Conservation (phyloP, 2,329 filamentous ascomycete species). For the Neoscytalidium dimidiatum region DNA sequence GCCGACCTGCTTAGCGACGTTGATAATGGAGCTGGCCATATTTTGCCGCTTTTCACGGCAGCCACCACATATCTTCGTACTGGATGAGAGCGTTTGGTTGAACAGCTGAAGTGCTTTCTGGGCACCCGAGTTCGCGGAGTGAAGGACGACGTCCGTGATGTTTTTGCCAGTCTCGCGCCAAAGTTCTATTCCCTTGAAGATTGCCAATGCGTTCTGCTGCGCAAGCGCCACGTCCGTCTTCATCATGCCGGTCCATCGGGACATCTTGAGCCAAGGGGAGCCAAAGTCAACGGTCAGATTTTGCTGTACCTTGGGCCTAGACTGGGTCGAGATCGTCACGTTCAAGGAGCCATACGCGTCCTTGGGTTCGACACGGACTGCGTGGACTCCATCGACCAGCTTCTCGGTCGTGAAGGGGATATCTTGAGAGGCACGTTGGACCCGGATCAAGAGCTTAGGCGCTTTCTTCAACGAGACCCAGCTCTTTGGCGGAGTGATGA, state of each 20-base stretch:
- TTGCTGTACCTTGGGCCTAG: constrained; percentile 32
- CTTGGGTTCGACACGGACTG: constrained; percentile 51
- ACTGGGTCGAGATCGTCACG: constrained; percentile 45
- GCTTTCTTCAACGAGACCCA: constrained; percentile 46
- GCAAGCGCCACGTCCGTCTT: constrained; percentile 25
- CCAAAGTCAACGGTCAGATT: constrained; percentile 35
- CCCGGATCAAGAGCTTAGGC: constrained; percentile 51
- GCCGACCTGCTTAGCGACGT: neutral
- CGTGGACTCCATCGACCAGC: constrained; percentile 53
- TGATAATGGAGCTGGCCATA: neutral
- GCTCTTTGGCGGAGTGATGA: constrained; percentile 51
- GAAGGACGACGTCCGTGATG: constrained; percentile 2
- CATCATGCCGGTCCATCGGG: constrained; percentile 25
- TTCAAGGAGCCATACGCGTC: constrained; percentile 53
- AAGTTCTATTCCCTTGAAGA: constrained; percentile 16
- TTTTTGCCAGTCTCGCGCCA: neutral
- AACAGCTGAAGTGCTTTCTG: constrained; percentile 13
- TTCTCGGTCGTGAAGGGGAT: constrained; percentile 36
- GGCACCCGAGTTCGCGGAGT: neutral
- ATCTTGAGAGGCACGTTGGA: constrained; percentile 46
- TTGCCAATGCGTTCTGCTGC: constrained; percentile 25
- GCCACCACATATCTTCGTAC: neutral
- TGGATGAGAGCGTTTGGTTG: neutral
- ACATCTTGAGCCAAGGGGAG: constrained; percentile 32
- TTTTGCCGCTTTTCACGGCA: neutral